A percentile compares a stretch with the other conserved stretches of the same genome.
phyloP scores from a whole-genome alignment of 345 rosid species.

The Eucalyptus fibrosa region DNA sequence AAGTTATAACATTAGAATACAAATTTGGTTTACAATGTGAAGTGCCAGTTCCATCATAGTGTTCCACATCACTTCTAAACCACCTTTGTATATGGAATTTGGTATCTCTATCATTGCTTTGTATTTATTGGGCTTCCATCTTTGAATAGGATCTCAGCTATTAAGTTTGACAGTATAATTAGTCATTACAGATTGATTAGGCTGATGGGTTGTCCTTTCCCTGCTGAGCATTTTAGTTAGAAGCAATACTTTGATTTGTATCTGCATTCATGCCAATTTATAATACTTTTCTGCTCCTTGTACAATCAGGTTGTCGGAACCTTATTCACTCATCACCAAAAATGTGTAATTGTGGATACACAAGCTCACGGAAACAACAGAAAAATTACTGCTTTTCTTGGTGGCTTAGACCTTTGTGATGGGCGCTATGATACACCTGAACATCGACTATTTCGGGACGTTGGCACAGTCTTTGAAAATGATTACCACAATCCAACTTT shows the following conservation, averaged over 20 bases:
- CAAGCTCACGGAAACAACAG: constrained; percentile 54
- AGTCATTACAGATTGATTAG: not conserved
- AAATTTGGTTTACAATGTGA: not conserved
- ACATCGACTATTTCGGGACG: constrained; percentile 47
- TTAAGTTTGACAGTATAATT: not conserved
- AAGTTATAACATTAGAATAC: not conserved
- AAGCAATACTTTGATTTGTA: not conserved
- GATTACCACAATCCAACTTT: constrained; percentile 65
- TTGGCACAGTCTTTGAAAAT: constrained; percentile 29
- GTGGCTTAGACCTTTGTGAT: constrained; percentile 73
- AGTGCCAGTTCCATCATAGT: not conserved
- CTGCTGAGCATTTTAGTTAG: not conserved
- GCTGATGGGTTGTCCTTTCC: not conserved
- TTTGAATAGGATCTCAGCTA: not conserved
- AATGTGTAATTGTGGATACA: constrained; percentile 61
- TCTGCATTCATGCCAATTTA: not conserved
- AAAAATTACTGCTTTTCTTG: constrained; percentile 46
- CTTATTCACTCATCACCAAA: constrained; percentile 63
- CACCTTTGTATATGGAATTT: not conserved
- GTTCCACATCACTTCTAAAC: not conserved
- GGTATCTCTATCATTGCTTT: not conserved
- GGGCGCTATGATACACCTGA: constrained; percentile 73
- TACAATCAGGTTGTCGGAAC: constrained; percentile 56
- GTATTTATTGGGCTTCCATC: not conserved
- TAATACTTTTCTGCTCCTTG: not conserved